These are phyloP conservation scores for Hondaea fermentalgiana DNA, from an alignment of 108 stramenopile species.

Conservation along the genomic window DNA sequence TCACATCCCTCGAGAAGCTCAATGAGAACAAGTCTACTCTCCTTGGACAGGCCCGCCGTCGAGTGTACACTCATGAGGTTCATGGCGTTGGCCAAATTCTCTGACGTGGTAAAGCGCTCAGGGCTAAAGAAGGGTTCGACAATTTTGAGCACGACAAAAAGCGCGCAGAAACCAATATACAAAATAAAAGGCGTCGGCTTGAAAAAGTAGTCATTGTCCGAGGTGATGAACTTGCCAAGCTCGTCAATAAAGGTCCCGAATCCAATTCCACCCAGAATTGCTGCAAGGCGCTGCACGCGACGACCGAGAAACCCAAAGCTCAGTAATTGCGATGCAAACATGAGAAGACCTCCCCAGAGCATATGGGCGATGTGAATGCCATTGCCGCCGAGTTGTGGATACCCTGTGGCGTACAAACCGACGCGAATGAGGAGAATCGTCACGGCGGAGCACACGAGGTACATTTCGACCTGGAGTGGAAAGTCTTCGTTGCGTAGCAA, in stretches of 20 bases:
- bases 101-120: neutral
- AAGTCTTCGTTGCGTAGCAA: neutral
- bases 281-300: neutral
- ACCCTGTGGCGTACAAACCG: neutral
- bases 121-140: neutral
- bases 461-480: constrained; percentile 3
- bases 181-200: neutral
- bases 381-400: neutral
- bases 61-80: constrained; percentile 5
- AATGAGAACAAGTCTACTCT: neutral
- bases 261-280: neutral
- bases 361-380: constrained; percentile 12
- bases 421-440: neutral
- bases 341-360: constrained; percentile 12
- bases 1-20: neutral
- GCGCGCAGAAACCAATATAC: constrained; percentile 2
- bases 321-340: neutral
- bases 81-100: constrained; percentile 11
- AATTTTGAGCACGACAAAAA: neutral
- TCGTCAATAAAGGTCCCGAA: constrained; percentile 4
- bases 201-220: constrained; percentile 18
- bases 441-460: neutral
- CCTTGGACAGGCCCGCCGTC: neutral
- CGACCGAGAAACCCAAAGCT: neutral
- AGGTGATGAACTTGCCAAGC: constrained; percentile 15